Conservation (phyloP, 2,329 filamentous ascomycete species). For the Cordyceps cicadae region DNA sequence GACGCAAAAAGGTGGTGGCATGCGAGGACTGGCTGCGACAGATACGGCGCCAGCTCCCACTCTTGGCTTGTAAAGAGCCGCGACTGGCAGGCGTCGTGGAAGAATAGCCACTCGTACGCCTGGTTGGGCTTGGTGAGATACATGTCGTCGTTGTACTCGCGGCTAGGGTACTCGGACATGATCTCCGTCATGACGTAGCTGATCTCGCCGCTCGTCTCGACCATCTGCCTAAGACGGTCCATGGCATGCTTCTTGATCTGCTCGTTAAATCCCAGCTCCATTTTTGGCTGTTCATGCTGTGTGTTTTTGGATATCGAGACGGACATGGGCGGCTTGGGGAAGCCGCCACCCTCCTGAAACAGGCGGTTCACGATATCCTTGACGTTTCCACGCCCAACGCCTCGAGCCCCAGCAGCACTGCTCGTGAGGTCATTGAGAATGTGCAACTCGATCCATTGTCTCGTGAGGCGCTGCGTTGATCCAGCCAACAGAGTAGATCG, state of each 20-base stretch:
- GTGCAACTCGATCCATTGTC: slow-evolving; percentile 69
- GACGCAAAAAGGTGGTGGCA: slow-evolving; percentile 89
- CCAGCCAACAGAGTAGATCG: slow-evolving; percentile 37
- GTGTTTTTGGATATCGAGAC: slow-evolving; percentile 35
- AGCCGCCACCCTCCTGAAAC: slow-evolving; percentile 71
- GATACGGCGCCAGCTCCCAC: slow-evolving; percentile 84
- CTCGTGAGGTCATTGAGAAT: slow-evolving; percentile 59
- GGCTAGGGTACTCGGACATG: slow-evolving; percentile 76
- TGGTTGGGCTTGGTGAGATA: slow-evolving; percentile 78
- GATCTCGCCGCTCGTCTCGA: slow-evolving; percentile 70
- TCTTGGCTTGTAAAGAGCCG: slow-evolving; percentile 77
- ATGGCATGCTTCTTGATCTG: slow-evolving; percentile 64
- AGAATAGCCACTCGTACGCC: slow-evolving; percentile 92
- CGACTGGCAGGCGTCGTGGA: slow-evolving; percentile 76
- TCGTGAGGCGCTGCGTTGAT: slow-evolving; percentile 46
- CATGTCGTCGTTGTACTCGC: slow-evolving; percentile 88
- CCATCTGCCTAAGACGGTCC: slow-evolving; percentile 64
- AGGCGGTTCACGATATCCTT: slow-evolving; percentile 72
- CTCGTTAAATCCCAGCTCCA: slow-evolving; percentile 63
- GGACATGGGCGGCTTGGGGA: slow-evolving; percentile 50
- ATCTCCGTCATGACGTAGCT: slow-evolving; percentile 75
- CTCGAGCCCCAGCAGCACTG: slow-evolving; percentile 62
- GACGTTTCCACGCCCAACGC: slow-evolving; percentile 60
- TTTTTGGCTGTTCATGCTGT: slow-evolving; percentile 44
- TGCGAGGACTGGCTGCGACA: slow-evolving; percentile 77